Evolutionary conservation across 1,284 basidiomycete species (phyloP).

Genomic region (Trametes pubescens): DNA sequence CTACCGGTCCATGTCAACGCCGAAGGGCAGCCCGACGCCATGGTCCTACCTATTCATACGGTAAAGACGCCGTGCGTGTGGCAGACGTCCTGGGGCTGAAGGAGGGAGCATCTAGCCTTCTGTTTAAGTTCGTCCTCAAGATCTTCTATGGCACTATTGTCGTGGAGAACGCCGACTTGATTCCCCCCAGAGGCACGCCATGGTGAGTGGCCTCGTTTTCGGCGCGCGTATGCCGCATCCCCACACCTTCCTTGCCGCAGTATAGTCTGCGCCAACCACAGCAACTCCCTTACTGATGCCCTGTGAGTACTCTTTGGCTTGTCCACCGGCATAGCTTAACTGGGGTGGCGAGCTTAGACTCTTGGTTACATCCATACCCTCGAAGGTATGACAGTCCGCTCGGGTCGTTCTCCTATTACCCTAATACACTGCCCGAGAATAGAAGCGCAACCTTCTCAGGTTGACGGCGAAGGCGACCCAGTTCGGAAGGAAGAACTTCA

Average conservation of each 20-base stretch:
- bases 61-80: constrained; percentile 42
- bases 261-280: constrained; percentile 82
- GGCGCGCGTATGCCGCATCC: not conserved
- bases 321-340: not conserved
- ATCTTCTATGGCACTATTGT: constrained; percentile 90
- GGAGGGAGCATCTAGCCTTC: constrained; percentile 49
- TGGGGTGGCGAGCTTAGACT: constrained; percentile 50
- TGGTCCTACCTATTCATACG: constrained; percentile 76
- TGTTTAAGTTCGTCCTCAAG: constrained; percentile 83
- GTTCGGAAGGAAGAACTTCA: constrained; percentile 83
- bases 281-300: constrained; percentile 87
- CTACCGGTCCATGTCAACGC: constrained; percentile 1
- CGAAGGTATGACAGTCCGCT: constrained; percentile 53
- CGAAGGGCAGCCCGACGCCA: constrained; percentile 57
- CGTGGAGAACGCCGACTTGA: constrained; percentile 77
- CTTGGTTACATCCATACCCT: constrained; percentile 74
- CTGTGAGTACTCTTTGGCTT: constrained; percentile 56
- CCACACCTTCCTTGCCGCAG: constrained; percentile 41
- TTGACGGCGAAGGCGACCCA: constrained; percentile 87
- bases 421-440: constrained; percentile 44
- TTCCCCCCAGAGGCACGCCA: constrained; percentile 75
- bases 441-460: constrained; percentile 74
- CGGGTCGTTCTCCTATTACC: not conserved
- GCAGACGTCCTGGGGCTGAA: constrained; percentile 1
- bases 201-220: constrained; percentile 56